These are phyloP conservation scores for Limnanthes douglasii DNA, from an alignment of 345 rosid genomes.

Conservation along the genomic window DNA sequence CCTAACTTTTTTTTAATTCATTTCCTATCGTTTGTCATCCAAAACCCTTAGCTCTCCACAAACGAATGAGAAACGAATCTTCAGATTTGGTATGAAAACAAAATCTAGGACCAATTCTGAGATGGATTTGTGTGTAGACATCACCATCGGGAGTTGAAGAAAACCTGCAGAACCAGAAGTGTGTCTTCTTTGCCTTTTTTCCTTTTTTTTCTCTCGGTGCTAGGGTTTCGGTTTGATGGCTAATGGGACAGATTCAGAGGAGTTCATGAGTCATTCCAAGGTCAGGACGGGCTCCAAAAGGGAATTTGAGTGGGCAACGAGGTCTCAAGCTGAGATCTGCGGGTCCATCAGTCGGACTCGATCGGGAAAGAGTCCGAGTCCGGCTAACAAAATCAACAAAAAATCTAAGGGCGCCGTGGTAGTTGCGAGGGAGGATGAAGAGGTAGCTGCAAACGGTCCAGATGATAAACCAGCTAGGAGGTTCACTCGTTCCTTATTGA, in stretches of 20 bases:
- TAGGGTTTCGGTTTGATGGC: no score
- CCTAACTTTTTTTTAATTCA: no score
- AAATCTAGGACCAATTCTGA: no score
- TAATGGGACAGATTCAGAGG: constrained; percentile 35
- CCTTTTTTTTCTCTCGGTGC: no score
- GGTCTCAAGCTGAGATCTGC: constrained; percentile 67
- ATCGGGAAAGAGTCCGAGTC: constrained; percentile 16
- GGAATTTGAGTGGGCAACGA: constrained; percentile 71
- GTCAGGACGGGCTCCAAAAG: constrained; percentile 74
- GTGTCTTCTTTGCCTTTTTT: no score
- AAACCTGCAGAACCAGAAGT: no score
- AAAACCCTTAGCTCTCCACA: no score
- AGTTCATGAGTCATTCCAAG: constrained; percentile 31
- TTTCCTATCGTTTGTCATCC: no score
- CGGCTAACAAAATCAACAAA: constrained; percentile 7
- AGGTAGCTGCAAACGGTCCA: constrained; percentile 9
- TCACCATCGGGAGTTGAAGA: no score
- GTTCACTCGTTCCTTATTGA: constrained; percentile 41
- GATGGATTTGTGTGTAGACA: no score
- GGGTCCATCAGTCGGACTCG: constrained; percentile 74
- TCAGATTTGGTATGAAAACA: no score
- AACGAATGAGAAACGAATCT: no score
- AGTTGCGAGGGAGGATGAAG: constrained; percentile 10
- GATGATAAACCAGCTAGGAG: constrained; percentile 19
- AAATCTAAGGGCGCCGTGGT: constrained; percentile 14